Evolutionary conservation across 495 filamentous ascomycete species (phyloP).

Genomic region (Cercophora sp.): DNA sequence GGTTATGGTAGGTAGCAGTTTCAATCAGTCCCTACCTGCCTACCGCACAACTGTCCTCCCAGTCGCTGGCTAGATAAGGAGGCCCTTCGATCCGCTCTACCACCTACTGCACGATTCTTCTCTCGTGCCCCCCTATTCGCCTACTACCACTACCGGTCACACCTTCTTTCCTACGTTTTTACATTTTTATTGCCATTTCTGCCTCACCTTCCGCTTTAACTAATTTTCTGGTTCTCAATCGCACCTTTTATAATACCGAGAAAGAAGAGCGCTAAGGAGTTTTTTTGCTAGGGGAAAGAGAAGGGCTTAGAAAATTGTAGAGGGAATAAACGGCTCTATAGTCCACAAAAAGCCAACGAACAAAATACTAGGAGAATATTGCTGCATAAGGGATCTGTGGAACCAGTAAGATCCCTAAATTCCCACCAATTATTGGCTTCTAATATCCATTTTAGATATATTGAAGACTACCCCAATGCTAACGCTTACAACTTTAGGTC

Average conservation of each 20-base stretch:
- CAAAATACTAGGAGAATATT: constrained; percentile 6
- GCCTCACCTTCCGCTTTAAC: not conserved
- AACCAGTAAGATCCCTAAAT: constrained; percentile 11
- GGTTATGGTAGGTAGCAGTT: not conserved
- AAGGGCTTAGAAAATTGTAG: constrained; percentile 7
- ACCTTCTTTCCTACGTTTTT: not conserved
- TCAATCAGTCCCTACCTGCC: not conserved
- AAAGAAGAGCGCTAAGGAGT: constrained; percentile 8
- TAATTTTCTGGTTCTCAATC: not conserved
- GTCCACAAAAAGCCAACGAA: constrained; percentile 12
- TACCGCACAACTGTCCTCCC: not conserved
- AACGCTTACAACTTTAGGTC: constrained; percentile 7
- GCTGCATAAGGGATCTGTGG: constrained; percentile 9
- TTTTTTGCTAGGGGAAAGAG: constrained; percentile 8
- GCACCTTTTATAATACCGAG: constrained; percentile 3
- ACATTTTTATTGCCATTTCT: constrained; percentile 6
- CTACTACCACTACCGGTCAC: not conserved
- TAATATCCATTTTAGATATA: constrained; percentile 13
- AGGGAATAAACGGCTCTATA: constrained; percentile 13
- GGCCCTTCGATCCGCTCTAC: constrained; percentile 3
- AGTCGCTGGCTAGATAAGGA: constrained; percentile 5
- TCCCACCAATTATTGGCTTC: not conserved
- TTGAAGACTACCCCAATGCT: constrained; percentile 3
- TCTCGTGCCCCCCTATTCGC: not conserved
- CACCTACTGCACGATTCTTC: constrained; percentile 9